These are phyloP conservation scores for Thymus quinquecostatus DNA, from an alignment of 257 asterid genomes.

Conservation along the genomic window DNA sequence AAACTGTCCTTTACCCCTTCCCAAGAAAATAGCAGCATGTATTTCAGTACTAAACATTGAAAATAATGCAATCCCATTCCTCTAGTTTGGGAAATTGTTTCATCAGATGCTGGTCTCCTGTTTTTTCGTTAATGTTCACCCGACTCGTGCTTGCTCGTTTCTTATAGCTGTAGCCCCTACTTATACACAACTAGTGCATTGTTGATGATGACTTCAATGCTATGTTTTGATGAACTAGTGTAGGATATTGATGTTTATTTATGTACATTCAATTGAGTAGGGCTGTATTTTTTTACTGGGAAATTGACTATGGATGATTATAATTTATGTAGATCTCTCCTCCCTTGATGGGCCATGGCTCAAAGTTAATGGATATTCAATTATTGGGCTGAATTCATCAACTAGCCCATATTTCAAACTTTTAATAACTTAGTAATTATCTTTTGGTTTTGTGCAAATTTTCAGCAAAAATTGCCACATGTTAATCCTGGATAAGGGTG, in stretches of 20 bases:
- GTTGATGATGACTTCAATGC: neutral
- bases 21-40: constrained; percentile 25
- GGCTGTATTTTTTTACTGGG: neutral
- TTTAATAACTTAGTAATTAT: too few species aligned
- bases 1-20: constrained; percentile 23
- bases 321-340: too few species aligned
- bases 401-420: too few species aligned
- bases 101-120: neutral
- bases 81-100: constrained; percentile 1
- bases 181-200: too few species aligned
- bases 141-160: neutral
- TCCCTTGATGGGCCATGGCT: too few species aligned
- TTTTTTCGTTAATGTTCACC: neutral
- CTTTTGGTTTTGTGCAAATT: too few species aligned
- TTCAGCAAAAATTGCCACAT: too few species aligned
- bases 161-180: too few species aligned
- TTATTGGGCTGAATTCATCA: too few species aligned
- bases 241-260: too few species aligned
- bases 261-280: neutral
- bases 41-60: constrained; percentile 20
- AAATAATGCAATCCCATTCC: constrained; percentile 26
- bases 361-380: too few species aligned
- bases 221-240: neutral
- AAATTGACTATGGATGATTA: neutral
- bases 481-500: too few species aligned